Conservation (phyloP, 1,139 yeast genomes). For the Meyerozyma elateridarum region DNA sequence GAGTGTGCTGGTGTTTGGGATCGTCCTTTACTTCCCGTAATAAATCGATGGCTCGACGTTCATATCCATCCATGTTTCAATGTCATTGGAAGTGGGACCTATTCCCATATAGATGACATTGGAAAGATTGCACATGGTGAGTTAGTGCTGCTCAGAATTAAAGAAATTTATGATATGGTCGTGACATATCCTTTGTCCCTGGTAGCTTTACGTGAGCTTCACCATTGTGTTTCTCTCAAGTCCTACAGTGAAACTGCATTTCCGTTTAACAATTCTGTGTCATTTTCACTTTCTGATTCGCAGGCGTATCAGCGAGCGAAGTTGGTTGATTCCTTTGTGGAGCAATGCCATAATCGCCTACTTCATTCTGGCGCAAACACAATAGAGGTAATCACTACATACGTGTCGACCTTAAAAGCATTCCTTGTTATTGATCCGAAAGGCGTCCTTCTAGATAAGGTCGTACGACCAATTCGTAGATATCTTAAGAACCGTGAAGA, state of each 20-base stretch:
- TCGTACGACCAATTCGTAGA: slow-evolving; percentile 66
- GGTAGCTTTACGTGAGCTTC: slow-evolving; percentile 62
- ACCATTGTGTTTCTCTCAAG: slow-evolving; percentile 37
- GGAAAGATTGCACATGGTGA: slow-evolving; percentile 41
- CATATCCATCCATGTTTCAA: slow-evolving; percentile 38
- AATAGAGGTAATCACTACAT: slow-evolving; percentile 62
- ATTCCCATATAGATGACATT: slow-evolving; percentile 19
- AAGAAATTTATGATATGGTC: slow-evolving; percentile 65
- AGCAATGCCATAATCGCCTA: slow-evolving; percentile 44
- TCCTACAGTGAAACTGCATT: slow-evolving; percentile 8
- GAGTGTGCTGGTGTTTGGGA: slow-evolving; percentile 40
- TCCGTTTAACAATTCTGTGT: neutral
- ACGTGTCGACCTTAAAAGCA: slow-evolving; percentile 67
- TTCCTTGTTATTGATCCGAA: slow-evolving; percentile 80
- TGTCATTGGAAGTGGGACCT: slow-evolving; percentile 21
- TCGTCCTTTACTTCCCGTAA: slow-evolving; percentile 30
- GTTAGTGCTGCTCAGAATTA: slow-evolving; percentile 47
- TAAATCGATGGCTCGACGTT: slow-evolving; percentile 34
- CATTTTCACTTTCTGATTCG: slow-evolving; percentile 11
- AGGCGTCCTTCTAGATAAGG: slow-evolving; percentile 77
- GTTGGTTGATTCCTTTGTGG: slow-evolving; percentile 53
- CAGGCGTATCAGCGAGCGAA: slow-evolving; percentile 43
- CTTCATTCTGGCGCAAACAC: slow-evolving; percentile 86
- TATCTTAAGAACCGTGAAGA: slow-evolving; percentile 70
- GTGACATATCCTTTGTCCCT: slow-evolving; percentile 53